Evolutionary conservation across 23 red algal genomes (phyloP).

Genomic region (Cyanidium caldarium): DNA sequence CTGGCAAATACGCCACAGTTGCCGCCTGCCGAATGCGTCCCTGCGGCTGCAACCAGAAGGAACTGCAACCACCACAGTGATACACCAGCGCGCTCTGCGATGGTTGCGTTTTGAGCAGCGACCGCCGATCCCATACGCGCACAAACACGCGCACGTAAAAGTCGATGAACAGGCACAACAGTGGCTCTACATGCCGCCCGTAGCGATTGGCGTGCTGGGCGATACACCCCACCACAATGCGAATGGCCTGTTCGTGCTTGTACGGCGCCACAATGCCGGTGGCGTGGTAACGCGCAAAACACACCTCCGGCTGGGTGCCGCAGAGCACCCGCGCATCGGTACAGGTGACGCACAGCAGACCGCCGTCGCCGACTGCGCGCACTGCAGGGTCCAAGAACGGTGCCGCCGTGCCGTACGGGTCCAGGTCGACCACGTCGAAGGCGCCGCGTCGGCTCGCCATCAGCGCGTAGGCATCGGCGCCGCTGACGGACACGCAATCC

Average conservation of each 20-base stretch:
- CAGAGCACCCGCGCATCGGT: conserved; percentile 81
- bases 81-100: conserved; percentile 35
- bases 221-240: conserved; percentile 49
- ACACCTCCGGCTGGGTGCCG: conserved; percentile 51
- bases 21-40: conserved; percentile 9
- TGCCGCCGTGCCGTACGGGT: conserved; percentile 76
- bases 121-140: conserved; percentile 29
- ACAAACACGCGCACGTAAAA: conserved; percentile 96
- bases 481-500: conserved; percentile 16
- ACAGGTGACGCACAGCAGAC: conserved; percentile 77
- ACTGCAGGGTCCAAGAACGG: conserved; percentile 68
- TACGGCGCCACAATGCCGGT: conserved; percentile 39
- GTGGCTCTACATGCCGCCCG: conserved; percentile 46
- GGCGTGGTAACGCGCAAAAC: conserved; percentile 51
- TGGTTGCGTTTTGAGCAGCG: conserved; percentile 18
- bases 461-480: conserved; percentile 39
- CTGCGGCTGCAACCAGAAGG: conserved; percentile 54
- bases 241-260: conserved; percentile 69
- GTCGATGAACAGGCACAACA: conserved; percentile 79
- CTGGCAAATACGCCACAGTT: not conserved
- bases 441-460: conserved; percentile 33
- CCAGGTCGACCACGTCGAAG: conserved; percentile 76
- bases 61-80: conserved; percentile 46
- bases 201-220: conserved; percentile 59
- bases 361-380: conserved; percentile 46